Evolutionary conservation across 1,284 basidiomycete species (phyloP), one percentile per base, ranked within the genome.

Genomic region (Leccinum subspadiceum): DNA sequence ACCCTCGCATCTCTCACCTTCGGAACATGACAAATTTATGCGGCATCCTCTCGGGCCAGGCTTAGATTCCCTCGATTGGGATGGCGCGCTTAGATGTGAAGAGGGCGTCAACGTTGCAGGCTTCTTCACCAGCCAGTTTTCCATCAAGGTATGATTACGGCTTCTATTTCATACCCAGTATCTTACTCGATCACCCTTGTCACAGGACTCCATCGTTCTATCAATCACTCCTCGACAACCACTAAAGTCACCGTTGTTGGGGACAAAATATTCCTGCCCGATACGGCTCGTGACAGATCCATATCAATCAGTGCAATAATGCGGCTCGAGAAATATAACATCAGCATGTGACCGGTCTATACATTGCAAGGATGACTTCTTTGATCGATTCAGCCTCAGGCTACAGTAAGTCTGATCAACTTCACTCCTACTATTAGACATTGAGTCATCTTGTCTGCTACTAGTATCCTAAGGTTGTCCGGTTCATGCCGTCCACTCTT

Each of bases 61-160:
- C 29, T 51, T 68, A 39, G 63, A 69, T 29, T 57, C 62, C 37
- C 70, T 75, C 17, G 71, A 74, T 41, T 74, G 73, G 70, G 65
- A 71, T n/a, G 73, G 72, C 22, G 57, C 63, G 10, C 20, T 72
- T 33, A 56, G 35, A 51, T 75, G 66, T 24, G 31, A 33, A 24
- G 60, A 68, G 39, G 61, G 69, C n/a, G 57, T 59, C 49, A 60
- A 57, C 2, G 57, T 59, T 17, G 59, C 66, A 1, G 50, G 64
- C 33, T 75, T 74, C 60, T 56, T 17, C 48, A 72, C 71, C 2
- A 60, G 17, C 54, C 59, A 62, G 15, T 39, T 74, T 58, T 69
- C 60, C 2, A 60, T 72, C 41, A 70, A 63, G 62, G 70, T 73
- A 64, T n/a, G 59, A 24, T 39, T 15, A 22, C 12, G 44, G 20